Base-by-base conservation (phyloP, 805 yeast genomes). In the Pichia cabralensis region DNA sequence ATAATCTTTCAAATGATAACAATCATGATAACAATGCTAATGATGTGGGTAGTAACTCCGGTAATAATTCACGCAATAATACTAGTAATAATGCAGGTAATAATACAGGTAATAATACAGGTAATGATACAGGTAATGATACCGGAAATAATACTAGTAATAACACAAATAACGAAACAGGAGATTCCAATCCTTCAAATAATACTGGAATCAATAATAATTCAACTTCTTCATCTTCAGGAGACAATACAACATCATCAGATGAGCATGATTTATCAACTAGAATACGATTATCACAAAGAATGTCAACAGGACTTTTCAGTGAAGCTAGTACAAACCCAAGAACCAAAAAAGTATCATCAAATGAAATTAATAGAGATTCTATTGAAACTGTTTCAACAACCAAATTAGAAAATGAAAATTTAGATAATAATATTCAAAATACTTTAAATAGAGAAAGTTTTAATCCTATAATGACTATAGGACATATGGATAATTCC, bases 391-490 rank as follows among this genome's bases (percentile, higher is more conserved):
- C n/a, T n/a, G n/a, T n/a, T n/a, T n/a, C n/a, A n/a, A n/a, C 16
- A 12, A 28, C 26, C n/a, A 24, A 4, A 2, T 19, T 17, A 6
- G 10, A 23, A 13, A 28, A 20, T 7, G 30, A 17, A 18, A 19
- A 19, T 18, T 21, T 19, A 8, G 16, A 6, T 10, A 22, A 4
- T 9, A n/a, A 2, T 12, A 10, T n/a, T n/a, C n/a, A n/a, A n/a
- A n/a, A n/a, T n/a, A n/a, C n/a, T n/a, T n/a, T n/a, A n/a, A n/a
- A n/a, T n/a, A n/a, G n/a, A n/a, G n/a, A n/a, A n/a, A n/a, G n/a
- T n/a, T n/a, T 6, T 6, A 34, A 26, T 17, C 34, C 40, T 8
- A 22, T 33, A 17, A 17, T 36, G n/a, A 36, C 40, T 6, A 16
- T 36, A 7, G 21, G 25, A 6, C 26, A 29, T 22, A 19, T 36